These are phyloP conservation scores for Salix dunnii DNA, from an alignment of 345 rosid species.

Conservation along the genomic window DNA sequence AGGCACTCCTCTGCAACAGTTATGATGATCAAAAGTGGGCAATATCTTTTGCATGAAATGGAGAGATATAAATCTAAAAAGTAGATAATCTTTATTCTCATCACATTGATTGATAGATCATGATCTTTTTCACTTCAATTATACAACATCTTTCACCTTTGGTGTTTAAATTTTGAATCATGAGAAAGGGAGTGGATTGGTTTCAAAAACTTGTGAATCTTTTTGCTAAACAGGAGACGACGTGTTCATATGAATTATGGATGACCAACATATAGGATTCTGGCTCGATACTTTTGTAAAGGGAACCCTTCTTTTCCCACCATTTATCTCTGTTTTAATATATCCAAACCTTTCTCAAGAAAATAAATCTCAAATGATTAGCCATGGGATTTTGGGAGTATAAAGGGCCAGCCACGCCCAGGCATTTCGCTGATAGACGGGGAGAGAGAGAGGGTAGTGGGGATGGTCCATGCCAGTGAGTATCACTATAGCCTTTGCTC, in stretches of 20 bases:
- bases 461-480: constrained; percentile 39
- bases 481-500: constrained; percentile 15
- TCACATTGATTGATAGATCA: constrained; percentile 47
- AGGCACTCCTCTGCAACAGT: constrained; percentile 21
- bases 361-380: constrained; percentile 37
- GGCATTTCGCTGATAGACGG: not conserved
- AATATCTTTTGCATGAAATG: constrained; percentile 16
- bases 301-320: not conserved
- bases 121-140: constrained; percentile 41
- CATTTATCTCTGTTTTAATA: not conserved
- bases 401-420: constrained; percentile 2
- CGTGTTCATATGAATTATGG: not conserved
- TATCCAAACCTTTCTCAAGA: not conserved
- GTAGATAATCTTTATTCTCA: constrained; percentile 29
- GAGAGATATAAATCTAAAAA: constrained; percentile 29
- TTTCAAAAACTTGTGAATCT: constrained; percentile 22
- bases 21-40: constrained; percentile 7
- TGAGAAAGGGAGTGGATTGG: not conserved
- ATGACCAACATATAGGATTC: not conserved
- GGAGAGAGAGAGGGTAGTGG: not conserved
- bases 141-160: constrained; percentile 17
- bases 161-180: constrained; percentile 31
- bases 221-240: constrained; percentile 7
- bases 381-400: constrained; percentile 35
- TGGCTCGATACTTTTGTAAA: not conserved